phyloP scores from a whole-genome alignment of 441 rosid genomes.

The Melastoma candidum region DNA sequence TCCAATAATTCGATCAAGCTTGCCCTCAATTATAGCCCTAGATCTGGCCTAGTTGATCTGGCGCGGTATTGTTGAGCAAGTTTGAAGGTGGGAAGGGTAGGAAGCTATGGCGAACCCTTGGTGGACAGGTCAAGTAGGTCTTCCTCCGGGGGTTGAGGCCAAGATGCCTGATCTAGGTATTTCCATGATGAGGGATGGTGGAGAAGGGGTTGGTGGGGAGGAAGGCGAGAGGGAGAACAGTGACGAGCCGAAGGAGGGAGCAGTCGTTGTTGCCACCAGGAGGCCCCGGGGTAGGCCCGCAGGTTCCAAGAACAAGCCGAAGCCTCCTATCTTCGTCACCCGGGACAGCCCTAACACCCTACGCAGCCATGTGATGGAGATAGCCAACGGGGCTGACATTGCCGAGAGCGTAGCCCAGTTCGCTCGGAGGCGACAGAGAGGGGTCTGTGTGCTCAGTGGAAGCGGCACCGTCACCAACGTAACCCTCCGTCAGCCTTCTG shows the following conservation, averaged over 20 bases:
- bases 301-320: neutral
- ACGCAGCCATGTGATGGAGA: constrained; percentile 14
- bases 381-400: neutral
- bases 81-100: too few species aligned
- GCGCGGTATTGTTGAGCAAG: too few species aligned
- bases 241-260: constrained; percentile 15
- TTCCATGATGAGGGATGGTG: constrained; percentile 37
- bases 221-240: constrained; percentile 18
- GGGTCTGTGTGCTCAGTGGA: constrained; percentile 13
- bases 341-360: constrained; percentile 16
- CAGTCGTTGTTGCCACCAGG: constrained; percentile 6
- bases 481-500: constrained; percentile 12
- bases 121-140: too few species aligned
- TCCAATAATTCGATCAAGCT: too few species aligned
- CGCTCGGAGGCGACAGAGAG: constrained; percentile 11
- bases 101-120: too few species aligned
- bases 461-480: constrained; percentile 12
- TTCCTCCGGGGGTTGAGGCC: too few species aligned
- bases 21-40: too few species aligned
- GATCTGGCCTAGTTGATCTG: too few species aligned
- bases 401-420: constrained; percentile 13
- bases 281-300: constrained; percentile 14
- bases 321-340: constrained; percentile 12
- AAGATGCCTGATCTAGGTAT: constrained; percentile 1
- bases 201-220: constrained; percentile 15